Evolutionary conservation across 2,329 filamentous ascomycete species (phyloP).

Genomic region (Fusarium sp.): DNA sequence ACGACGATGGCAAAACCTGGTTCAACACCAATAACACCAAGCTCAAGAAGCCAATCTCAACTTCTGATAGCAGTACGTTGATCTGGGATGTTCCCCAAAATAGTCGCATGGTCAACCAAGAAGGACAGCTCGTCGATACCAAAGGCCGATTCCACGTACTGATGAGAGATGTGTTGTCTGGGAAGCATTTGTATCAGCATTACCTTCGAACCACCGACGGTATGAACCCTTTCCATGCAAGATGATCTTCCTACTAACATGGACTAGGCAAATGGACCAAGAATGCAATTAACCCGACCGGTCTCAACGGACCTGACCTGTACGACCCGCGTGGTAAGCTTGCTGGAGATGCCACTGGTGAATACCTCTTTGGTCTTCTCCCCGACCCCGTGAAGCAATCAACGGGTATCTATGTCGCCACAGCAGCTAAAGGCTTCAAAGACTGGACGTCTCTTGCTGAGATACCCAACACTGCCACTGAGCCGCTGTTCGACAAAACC

Average conservation of each 20-base stretch:
- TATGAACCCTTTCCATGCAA: rapidly evolving
- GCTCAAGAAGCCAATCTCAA: constrained; percentile 22
- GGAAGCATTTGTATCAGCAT: constrained; percentile 31
- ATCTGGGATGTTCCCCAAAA: constrained; percentile 34
- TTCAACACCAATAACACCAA: constrained; percentile 27
- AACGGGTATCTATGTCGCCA: constrained; percentile 26
- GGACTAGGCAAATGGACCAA: constrained; percentile 24
- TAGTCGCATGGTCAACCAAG: constrained; percentile 39
- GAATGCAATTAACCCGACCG: constrained; percentile 23
- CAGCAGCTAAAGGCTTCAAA: constrained; percentile 10
- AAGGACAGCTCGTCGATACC: constrained; percentile 29
- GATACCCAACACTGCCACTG: constrained; percentile 32
- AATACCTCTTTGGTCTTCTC: constrained; percentile 28
- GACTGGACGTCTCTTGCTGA: constrained; percentile 22
- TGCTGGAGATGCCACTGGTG: constrained; percentile 24
- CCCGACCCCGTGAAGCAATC: constrained; percentile 6
- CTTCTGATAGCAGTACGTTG: constrained; percentile 21
- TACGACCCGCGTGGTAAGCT: constrained; percentile 38
- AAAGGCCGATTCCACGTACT: constrained; percentile 31
- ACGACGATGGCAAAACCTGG: constrained; percentile 36
- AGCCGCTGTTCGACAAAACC: constrained; percentile 27
- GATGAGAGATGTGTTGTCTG: constrained; percentile 31
- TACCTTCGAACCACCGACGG: constrained; percentile 21
- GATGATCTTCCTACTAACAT: background rate
- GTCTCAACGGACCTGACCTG: constrained; percentile 30